A percentile compares a stretch with the other conserved stretches of the same genome.
Conservation (phyloP, 2,329 filamentous ascomycete species). For the Exophiala lecanii-corni region DNA sequence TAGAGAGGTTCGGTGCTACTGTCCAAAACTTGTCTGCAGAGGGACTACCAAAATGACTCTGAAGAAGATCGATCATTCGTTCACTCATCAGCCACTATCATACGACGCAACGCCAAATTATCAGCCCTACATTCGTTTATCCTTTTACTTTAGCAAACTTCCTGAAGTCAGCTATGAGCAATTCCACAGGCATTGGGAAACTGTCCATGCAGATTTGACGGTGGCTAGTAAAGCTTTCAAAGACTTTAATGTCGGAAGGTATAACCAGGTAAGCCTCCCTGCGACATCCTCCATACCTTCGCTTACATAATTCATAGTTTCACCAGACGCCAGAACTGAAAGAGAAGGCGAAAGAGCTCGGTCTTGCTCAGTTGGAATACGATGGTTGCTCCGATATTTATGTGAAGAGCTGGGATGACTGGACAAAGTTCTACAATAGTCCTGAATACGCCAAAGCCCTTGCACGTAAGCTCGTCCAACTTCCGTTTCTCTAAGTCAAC, state of each 20-base stretch:
- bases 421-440: conserved; percentile 2
- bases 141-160: conserved; percentile 2
- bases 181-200: conserved; percentile 5
- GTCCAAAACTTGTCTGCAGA: too few species aligned
- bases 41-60: background rate
- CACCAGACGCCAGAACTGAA: conserved; percentile 5
- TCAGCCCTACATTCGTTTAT: conserved; percentile 1
- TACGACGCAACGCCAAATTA: background rate
- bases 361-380: background rate
- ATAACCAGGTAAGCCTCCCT: background rate
- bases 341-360: background rate
- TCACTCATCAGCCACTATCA: background rate
- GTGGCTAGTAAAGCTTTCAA: conserved; percentile 2
- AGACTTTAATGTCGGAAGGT: background rate
- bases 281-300: background rate
- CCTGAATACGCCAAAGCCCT: background rate
- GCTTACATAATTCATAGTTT: background rate
- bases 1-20: too few species aligned
- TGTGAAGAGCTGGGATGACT: conserved; percentile 1
- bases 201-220: conserved; percentile 5
- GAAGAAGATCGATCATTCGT: background rate
- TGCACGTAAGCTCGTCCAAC: too few species aligned
- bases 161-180: conserved; percentile 2
- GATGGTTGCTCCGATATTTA: conserved; percentile 7
- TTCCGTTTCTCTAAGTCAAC: background rate